Conservation (phyloP, 352 stramenopile genomes). For the Globisporangium heterothallicum region DNA sequence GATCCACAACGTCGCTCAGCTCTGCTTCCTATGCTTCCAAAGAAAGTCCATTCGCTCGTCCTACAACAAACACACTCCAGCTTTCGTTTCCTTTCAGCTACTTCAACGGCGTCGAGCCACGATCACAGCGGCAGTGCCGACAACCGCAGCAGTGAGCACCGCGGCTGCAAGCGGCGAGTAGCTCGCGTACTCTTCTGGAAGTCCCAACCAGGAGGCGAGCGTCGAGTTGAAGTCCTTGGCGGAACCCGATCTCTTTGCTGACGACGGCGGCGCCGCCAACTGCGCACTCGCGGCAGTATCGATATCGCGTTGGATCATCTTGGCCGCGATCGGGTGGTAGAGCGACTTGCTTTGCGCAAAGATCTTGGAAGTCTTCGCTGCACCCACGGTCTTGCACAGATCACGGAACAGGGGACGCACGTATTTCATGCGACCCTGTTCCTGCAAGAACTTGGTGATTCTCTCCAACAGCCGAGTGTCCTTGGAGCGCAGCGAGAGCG, state of each 20-base stretch:
- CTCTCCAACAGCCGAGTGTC: neutral
- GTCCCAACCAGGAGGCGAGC: slow-evolving; percentile 23
- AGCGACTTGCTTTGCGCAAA: neutral
- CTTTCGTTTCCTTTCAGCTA: too few species aligned
- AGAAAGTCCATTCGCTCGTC: too few species aligned
- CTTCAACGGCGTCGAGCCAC: neutral
- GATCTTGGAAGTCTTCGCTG: neutral
- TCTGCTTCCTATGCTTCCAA: too few species aligned
- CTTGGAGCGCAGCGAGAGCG: slow-evolving; percentile 32
- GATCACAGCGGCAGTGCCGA: neutral
- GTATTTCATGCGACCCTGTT: neutral
- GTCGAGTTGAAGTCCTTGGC: neutral
- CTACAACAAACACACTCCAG: too few species aligned
- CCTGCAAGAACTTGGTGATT: neutral
- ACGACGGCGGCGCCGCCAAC: neutral
- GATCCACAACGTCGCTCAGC: too few species aligned
- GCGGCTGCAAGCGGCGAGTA: slow-evolving; percentile 26
- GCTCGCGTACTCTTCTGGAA: slow-evolving; percentile 21
- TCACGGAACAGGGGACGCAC: neutral
- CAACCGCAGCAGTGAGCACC: slow-evolving; percentile 12
- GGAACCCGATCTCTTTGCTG: neutral
- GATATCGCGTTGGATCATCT: neutral
- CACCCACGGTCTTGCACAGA: neutral
- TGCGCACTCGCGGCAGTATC: neutral
- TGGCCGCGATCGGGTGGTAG: neutral